These are phyloP conservation scores for Fusarium sacchari DNA, from an alignment of 2,329 filamentous ascomycete genomes.

Conservation along the genomic window DNA sequence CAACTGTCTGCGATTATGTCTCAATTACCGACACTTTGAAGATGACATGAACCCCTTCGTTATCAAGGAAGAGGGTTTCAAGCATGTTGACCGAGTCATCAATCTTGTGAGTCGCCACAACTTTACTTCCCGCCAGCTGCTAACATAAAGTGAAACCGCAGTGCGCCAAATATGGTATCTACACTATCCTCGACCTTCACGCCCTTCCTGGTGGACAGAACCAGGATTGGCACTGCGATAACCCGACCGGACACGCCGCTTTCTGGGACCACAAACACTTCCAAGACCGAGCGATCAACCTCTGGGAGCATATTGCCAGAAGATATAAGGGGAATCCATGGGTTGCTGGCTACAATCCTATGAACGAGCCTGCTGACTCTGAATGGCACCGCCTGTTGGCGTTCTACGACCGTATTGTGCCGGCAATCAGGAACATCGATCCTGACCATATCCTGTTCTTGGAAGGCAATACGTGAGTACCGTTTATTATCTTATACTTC, in stretches of 20 bases:
- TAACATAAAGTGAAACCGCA: neutral
- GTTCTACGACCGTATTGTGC: constrained; percentile 54
- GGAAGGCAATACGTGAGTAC: constrained; percentile 57
- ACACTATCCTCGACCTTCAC: constrained; percentile 58
- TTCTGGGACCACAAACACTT: constrained; percentile 59
- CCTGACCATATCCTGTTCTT: constrained; percentile 60
- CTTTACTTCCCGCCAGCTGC: rapidly evolving
- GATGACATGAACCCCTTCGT: constrained; percentile 62
- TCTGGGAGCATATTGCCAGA: constrained; percentile 55
- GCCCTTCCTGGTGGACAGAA: constrained; percentile 58
- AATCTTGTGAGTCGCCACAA: constrained; percentile 44
- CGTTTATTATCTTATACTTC: rapidly evolving
- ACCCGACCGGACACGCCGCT: constrained; percentile 50
- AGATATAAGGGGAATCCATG: constrained; percentile 55
- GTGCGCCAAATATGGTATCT: constrained; percentile 55
- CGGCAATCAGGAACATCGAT: constrained; percentile 51
- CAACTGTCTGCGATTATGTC: constrained; percentile 67
- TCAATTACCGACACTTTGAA: constrained; percentile 68
- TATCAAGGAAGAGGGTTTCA: constrained; percentile 60
- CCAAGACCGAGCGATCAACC: constrained; percentile 55
- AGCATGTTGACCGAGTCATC: constrained; percentile 59
- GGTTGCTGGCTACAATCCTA: constrained; percentile 53
- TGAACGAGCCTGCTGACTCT: constrained; percentile 46
- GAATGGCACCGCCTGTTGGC: constrained; percentile 49
- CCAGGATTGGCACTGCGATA: constrained; percentile 58